Base-by-base conservation (phyloP, 1,284 basidiomycete species). In the Takashimella koratensis region DNA sequence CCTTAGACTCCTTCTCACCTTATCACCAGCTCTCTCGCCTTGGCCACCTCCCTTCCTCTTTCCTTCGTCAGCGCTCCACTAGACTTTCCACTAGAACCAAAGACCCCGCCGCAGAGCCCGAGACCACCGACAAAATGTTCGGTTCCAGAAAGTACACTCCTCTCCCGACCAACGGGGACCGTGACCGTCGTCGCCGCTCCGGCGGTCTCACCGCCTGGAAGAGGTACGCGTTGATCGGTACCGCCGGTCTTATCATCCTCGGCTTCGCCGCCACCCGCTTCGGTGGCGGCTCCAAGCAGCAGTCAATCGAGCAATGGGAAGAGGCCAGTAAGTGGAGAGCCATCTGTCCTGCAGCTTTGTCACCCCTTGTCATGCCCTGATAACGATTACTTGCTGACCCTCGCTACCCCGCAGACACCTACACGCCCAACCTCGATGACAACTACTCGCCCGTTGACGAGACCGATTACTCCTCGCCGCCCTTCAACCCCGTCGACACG, bases 1-100 rank as follows among this genome's bases (percentile, higher is more conserved):
- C 88, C 73, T 62, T 62, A 59, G 71, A 73, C 56, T 70, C 30
- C 16, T 16, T 70, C 4, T 64, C 58, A 48, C 67, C 63, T 45
- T 52, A 54, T 56, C 24, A 41, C 46, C 21, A 43, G 23, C 44
- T 40, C 30, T 52, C 54, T 22, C 43, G 36, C 45, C n/a, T 50
- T 52, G 19, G 49, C 50, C n/a, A 46, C 49, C 6, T 45, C 44
- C 11, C 16, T 43, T 41, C 51, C 41, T 55, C 10, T 51, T 43
- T 22, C 47, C 44, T 24, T 55, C 53, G 3, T 53, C 58, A 24
- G 62, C 57, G 19, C 51, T 16, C 30, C 8, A 36, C 16, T 16
- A 36, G 10, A 36, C 8, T 8, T 16, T 8, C 30, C 30, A 16
- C 30, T 36, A 36, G 30, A 36, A 8, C 8, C 10, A 36, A 8